These are phyloP conservation scores for Cryptosporidium sp. DNA, from an alignment of 169 alveolate genomes.

Conservation along the genomic window DNA sequence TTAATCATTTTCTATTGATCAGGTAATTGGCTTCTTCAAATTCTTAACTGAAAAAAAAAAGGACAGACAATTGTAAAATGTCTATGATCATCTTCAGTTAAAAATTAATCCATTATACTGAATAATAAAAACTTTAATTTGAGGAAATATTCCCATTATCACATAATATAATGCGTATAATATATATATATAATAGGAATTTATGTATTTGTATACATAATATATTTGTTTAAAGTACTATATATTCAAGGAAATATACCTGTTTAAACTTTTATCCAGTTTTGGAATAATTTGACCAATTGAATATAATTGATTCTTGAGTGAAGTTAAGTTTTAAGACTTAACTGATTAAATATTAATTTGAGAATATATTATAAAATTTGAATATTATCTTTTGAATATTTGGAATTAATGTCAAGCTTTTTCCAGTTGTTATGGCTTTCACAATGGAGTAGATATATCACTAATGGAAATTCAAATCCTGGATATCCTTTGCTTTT, in stretches of 20 bases:
- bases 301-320: not conserved
- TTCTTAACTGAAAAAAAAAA: not conserved
- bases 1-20: not conserved
- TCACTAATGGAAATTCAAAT: conserved; percentile 8
- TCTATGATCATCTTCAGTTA: not conserved
- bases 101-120: not conserved
- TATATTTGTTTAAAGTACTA: not conserved
- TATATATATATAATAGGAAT: not conserved
- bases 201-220: not conserved
- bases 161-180: not conserved
- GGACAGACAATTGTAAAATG: not conserved
- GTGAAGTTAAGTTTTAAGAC: not conserved
- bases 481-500: conserved; percentile 62
- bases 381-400: not conserved
- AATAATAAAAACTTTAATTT: not conserved
- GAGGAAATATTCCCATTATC: not conserved
- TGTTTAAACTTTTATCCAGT: too few species aligned
- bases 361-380: not conserved
- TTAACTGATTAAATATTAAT: not conserved
- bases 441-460: conserved; percentile 59
- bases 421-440: conserved; percentile 36
- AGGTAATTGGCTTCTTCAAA: not conserved
- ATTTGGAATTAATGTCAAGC: conserved; percentile 17
- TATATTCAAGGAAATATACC: not conserved
- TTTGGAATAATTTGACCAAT: too few species aligned